Conservation (phyloP, 116 monocot species). For the Trichopus zeylanicus region DNA sequence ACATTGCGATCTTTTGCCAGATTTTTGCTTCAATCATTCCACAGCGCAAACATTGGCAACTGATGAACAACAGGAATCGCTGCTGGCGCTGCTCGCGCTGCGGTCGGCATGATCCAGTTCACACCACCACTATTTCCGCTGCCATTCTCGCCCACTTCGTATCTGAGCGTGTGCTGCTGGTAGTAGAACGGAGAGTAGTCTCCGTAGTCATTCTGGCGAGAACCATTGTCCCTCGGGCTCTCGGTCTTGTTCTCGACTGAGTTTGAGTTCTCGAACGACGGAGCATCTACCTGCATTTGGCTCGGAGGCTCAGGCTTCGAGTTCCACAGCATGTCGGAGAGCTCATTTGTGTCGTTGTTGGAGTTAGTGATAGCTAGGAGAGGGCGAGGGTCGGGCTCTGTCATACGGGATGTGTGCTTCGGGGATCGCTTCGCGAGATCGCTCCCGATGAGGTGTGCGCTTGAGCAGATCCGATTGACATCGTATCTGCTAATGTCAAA, state of each 20-base stretch:
- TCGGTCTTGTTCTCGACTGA: not conserved
- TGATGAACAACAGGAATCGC: constrained; percentile 29
- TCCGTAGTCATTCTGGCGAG: too few relatives aligned
- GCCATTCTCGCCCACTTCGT: too few relatives aligned
- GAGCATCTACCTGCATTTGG: not conserved
- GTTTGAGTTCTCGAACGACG: not conserved
- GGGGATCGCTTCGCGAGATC: constrained; percentile 49
- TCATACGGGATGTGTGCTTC: not conserved
- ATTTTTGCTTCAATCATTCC: constrained; percentile 55
- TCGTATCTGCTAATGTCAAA: constrained; percentile 84
- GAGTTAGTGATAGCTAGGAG: not conserved
- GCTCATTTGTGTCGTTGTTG: not conserved
- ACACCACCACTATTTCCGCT: not conserved
- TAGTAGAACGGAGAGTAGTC: constrained; percentile 10
- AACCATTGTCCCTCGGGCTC: too few relatives aligned
- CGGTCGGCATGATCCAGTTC: constrained; percentile 11
- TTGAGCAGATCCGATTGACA: constrained; percentile 68
- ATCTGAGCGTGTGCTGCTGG: too few relatives aligned
- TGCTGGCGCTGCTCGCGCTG: not conserved
- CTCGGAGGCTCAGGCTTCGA: not conserved
- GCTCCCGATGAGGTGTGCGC: constrained; percentile 46
- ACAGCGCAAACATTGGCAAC: constrained; percentile 54
- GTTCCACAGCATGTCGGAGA: constrained; percentile 2
- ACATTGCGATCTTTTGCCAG: too few relatives aligned
- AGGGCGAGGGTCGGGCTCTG: not conserved